phyloP scores from a whole-genome alignment of 306 rosid species.

The Prunus davidiana region DNA sequence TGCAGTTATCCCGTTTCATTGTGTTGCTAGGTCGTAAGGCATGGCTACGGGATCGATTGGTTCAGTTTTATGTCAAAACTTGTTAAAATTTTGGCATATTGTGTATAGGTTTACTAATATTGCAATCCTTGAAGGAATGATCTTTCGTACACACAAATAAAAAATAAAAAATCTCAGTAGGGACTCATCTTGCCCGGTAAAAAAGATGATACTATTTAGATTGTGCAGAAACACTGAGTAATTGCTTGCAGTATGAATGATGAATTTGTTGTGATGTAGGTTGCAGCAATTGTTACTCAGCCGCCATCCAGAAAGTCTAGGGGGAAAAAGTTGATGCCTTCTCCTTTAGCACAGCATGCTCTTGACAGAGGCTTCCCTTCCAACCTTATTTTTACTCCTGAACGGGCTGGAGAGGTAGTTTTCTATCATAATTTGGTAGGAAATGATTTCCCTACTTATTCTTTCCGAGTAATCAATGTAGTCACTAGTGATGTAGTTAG shows the following conservation, averaged over 20 bases:
- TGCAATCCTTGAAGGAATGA: background rate
- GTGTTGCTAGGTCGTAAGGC: background rate
- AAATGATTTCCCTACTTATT: background rate
- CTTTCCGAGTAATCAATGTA: background rate
- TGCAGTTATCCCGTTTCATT: background rate
- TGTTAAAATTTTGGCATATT: background rate
- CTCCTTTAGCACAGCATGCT: slow-evolving; percentile 80
- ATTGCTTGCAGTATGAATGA: background rate
- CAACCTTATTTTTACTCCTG: slow-evolving; percentile 74
- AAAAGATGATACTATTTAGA: background rate
- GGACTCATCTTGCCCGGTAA: background rate
- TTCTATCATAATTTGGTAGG: background rate
- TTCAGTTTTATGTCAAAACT: background rate
- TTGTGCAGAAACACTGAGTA: background rate
- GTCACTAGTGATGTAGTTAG: background rate
- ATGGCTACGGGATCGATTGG: background rate
- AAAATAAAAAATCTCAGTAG: background rate
- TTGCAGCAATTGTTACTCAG: slow-evolving; percentile 89
- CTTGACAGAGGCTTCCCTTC: slow-evolving; percentile 73
- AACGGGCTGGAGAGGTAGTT: slow-evolving; percentile 70
- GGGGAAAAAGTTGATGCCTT: slow-evolving; percentile 65
- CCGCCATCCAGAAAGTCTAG: slow-evolving; percentile 80
- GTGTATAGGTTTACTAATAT: background rate
- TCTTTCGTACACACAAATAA: background rate
- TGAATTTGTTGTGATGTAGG: slow-evolving; percentile 40